phyloP scores from a whole-genome alignment of 1,284 basidiomycete genomes.

The Porogramme epimiltina region DNA sequence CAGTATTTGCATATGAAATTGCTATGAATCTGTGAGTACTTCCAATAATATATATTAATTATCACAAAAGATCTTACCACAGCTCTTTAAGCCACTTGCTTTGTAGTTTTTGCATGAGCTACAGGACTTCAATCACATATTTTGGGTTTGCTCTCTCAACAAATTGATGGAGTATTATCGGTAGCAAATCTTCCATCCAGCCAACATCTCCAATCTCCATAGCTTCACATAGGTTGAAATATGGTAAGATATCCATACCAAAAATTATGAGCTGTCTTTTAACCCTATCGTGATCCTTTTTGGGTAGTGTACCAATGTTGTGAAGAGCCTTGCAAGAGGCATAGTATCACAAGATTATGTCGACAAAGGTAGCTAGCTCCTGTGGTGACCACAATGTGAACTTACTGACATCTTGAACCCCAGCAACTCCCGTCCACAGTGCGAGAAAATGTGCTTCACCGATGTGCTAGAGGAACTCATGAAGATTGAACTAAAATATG shows the following conservation, averaged over 20 bases:
- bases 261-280: conserved; percentile 31
- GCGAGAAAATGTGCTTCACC: conserved; percentile 16
- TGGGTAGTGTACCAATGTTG: conserved; percentile 2
- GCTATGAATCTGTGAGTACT: conserved; percentile 10
- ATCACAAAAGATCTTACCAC: conserved; percentile 16
- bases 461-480: conserved; percentile 19
- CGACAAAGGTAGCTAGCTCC: conserved; percentile 8
- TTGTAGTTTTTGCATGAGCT: conserved; percentile 37
- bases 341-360: conserved; percentile 18
- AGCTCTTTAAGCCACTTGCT: conserved; percentile 34
- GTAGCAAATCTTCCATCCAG: conserved; percentile 35
- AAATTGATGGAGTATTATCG: conserved; percentile 31
- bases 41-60: not conserved
- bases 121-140: conserved; percentile 36
- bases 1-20: conserved; percentile 33
- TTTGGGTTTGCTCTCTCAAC: conserved; percentile 33
- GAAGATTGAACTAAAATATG: conserved; percentile 18
- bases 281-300: conserved; percentile 27
- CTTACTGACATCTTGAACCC: conserved; percentile 8
- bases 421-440: conserved; percentile 7
- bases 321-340: conserved; percentile 30
- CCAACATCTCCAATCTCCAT: conserved; percentile 40
- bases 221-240: conserved; percentile 35
- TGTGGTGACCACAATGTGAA: conserved; percentile 8
- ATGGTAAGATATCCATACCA: conserved; percentile 36